Evolutionary conservation across 371 early-diverging fungal genomes (phyloP).

Genomic region (Mortierella sp.): DNA sequence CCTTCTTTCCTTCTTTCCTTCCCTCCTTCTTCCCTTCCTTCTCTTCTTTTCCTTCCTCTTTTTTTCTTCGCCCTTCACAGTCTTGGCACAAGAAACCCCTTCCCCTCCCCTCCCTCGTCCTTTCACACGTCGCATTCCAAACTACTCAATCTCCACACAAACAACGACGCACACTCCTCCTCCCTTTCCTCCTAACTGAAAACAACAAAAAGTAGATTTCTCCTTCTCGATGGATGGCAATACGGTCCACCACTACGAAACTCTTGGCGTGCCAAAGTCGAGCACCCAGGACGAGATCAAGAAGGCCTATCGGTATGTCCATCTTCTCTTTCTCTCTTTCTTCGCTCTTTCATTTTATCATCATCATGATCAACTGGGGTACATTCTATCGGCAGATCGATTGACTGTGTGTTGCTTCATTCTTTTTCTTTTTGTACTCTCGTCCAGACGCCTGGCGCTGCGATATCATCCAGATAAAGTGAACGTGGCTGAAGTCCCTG

Average conservation of each 20-base stretch:
- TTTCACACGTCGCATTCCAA: neutral
- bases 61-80: neutral
- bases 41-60: neutral
- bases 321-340: no score
- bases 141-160: neutral
- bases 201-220: no score
- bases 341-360: no score
- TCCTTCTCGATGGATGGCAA: conserved; percentile 68
- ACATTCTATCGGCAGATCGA: no score
- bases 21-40: neutral
- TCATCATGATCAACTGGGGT: no score
- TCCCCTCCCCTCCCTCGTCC: neutral
- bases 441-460: conserved; percentile 69
- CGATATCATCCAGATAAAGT: conserved; percentile 87
- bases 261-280: conserved; percentile 69
- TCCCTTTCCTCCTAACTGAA: neutral
- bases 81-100: neutral
- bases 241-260: conserved; percentile 65
- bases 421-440: neutral
- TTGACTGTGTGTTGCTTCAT: neutral
- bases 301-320: conserved; percentile 67
- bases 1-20: neutral
- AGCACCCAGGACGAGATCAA: conserved; percentile 78
- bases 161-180: neutral
- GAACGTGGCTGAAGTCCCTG: conserved; percentile 43